Evolutionary conservation across 495 filamentous ascomycete genomes (phyloP), one percentile per base, ranked within the genome.

Genomic region (Aspergillus funiculosus): DNA sequence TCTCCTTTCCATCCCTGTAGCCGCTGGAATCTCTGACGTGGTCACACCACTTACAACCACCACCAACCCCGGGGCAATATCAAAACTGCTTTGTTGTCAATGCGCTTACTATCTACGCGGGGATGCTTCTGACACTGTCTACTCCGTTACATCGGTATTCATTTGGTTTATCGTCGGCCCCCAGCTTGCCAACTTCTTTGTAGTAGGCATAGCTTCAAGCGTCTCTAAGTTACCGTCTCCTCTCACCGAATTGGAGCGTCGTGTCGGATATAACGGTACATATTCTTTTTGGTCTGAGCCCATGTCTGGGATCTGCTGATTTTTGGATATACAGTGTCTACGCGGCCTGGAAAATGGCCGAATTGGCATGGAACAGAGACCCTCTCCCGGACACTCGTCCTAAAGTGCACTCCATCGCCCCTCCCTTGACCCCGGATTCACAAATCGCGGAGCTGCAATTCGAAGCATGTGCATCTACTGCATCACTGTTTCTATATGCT

Each of bases 391-490:
- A 60, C 36, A 53, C 58, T 19, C 59, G 57, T 56, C 42, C 56
- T 22, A 60, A 45, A 19, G 51, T 57, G 35, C 59, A 56, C 48
- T 38, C 56, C 50, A 61, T 65, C 57, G 70, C 64, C 27, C 75
- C 83, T 13, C 75, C 69, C 31, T 46, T 50, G 39, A 37, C 48
- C 22, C 14, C 40, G 1, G 44, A 45, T 28, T 58, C 71, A n/a
- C 75, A 71, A 48, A 61, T 51, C 5, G 45, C 69, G 30, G 68
- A 75, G 36, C 70, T 75, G 52, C 77, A 76, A 46, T 87, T 95
- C 53, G 85, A 89, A 52, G 82, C 89, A 26, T 91, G 85, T 55
- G 86, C 88, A 1, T 88, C 89, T 35, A 94, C 89, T 7, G 86
- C 84, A 3, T 87, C 86, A 4, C 80, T 89, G 65, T 86, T 95